Evolutionary conservation across 164 flowering plant genomes (phyloP).

Genomic region (Liquidambar formosana): DNA sequence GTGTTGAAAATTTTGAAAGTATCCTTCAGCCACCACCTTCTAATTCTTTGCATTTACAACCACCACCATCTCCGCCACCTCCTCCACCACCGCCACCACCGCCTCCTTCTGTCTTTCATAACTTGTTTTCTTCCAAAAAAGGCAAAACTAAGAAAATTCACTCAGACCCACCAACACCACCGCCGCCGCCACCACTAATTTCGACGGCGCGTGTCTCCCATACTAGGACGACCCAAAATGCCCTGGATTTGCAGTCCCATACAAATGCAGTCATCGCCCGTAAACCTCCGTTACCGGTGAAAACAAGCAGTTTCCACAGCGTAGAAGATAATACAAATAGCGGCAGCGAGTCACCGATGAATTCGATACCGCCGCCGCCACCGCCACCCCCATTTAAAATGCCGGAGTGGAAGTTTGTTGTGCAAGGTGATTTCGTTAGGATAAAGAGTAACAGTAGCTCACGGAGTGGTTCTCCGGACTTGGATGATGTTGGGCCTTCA

Average conservation of each 20-base stretch:
- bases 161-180: constrained; percentile 16
- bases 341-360: constrained; percentile 32
- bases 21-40: constrained; percentile 16
- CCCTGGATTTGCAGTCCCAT: constrained; percentile 1
- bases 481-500: constrained; percentile 18
- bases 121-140: constrained; percentile 26
- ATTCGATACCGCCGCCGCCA: constrained; percentile 52
- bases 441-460: constrained; percentile 42
- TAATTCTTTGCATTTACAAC: too few relatives aligned
- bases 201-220: constrained; percentile 25
- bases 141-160: constrained; percentile 29
- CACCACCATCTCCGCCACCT: background rate
- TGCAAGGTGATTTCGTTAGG: constrained; percentile 53
- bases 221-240: background rate
- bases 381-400: constrained; percentile 55
- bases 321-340: constrained; percentile 16
- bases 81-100: constrained; percentile 11
- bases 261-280: constrained; percentile 2
- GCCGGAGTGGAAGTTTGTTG: constrained; percentile 41
- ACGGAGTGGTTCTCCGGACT: constrained; percentile 45
- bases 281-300: constrained; percentile 15
- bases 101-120: background rate
- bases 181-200: constrained; percentile 12
- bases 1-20: constrained; percentile 44
- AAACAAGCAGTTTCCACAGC: constrained; percentile 6